Percentiles rank a stretch among this genome's conserved stretches.
Evolutionary conservation across 805 yeast genomes (phyloP).

Genomic region (Candida broadrunensis): DNA sequence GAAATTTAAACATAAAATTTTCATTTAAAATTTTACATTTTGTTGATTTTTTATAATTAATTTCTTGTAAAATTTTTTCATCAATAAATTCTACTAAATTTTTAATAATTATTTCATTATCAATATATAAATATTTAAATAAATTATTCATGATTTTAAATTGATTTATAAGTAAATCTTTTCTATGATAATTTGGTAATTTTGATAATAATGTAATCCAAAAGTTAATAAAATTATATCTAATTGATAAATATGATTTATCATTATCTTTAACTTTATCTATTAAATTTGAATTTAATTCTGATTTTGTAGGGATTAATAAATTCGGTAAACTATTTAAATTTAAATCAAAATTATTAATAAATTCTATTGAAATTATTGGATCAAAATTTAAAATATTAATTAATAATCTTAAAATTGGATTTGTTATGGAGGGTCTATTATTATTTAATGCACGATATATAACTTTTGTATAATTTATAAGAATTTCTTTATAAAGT

Average conservation of each 20-base stretch:
- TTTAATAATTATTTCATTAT: slow-evolving; percentile 37
- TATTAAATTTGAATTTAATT: slow-evolving; percentile 42
- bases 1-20: slow-evolving; percentile 58
- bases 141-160: slow-evolving; percentile 58
- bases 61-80: slow-evolving; percentile 53
- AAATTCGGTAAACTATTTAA: slow-evolving; percentile 60
- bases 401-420: slow-evolving; percentile 56
- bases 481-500: slow-evolving; percentile 52
- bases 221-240: slow-evolving; percentile 59
- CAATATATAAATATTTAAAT: slow-evolving; percentile 63
- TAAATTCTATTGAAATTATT: slow-evolving; percentile 51
- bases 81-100: slow-evolving; percentile 47
- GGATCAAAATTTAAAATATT: slow-evolving; percentile 51
- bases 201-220: slow-evolving; percentile 52
- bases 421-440: slow-evolving; percentile 58
- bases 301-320: slow-evolving; percentile 38
- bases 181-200: slow-evolving; percentile 56
- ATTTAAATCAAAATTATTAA: slow-evolving; percentile 66
- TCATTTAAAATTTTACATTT: slow-evolving; percentile 80
- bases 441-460: slow-evolving; percentile 63
- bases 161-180: slow-evolving; percentile 55
- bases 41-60: slow-evolving; percentile 58
- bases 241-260: slow-evolving; percentile 38
- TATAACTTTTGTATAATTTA: slow-evolving; percentile 56
- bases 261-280: slow-evolving; percentile 25